phyloP scores from a whole-genome alignment of 768 basidiomycete genomes.

The Tylopilus cervinicoccineus region DNA sequence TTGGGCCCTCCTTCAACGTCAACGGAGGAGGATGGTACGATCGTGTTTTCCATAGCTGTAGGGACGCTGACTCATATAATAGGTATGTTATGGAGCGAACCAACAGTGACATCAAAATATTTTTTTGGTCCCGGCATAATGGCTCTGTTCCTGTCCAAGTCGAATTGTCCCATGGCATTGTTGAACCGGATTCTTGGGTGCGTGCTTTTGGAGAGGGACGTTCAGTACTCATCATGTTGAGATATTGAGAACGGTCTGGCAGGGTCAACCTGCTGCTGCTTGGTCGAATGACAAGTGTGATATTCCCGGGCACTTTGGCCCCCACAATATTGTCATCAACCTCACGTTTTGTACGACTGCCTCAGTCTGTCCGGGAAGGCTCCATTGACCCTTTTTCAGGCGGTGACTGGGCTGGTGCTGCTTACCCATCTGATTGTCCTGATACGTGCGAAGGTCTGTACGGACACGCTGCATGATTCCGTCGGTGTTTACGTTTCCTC shows the following conservation, averaged over 20 bases:
- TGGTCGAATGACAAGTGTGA: slow-evolving; percentile 36
- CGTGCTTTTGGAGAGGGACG: not conserved
- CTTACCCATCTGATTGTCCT: slow-evolving; percentile 51
- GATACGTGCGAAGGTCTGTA: slow-evolving; percentile 49
- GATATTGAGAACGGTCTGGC: not conserved
- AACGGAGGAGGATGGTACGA: slow-evolving; percentile 38
- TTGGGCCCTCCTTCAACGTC: slow-evolving; percentile 26
- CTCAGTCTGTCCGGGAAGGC: not conserved
- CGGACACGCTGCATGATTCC: not conserved
- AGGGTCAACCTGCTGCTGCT: slow-evolving; percentile 32
- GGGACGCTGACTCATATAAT: not conserved
- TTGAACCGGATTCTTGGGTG: slow-evolving; percentile 33
- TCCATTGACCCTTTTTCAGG: slow-evolving; percentile 31
- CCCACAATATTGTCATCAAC: slow-evolving; percentile 36
- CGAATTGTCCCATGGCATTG: not conserved
- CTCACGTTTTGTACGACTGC: slow-evolving; percentile 57
- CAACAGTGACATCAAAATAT: slow-evolving; percentile 34
- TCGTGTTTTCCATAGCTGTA: not conserved
- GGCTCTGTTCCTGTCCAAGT: slow-evolving; percentile 25
- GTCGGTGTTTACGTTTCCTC: not conserved
- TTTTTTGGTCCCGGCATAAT: slow-evolving; percentile 40
- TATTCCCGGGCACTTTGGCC: slow-evolving; percentile 32
- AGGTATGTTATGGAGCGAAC: slow-evolving; percentile 44
- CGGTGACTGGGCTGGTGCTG: slow-evolving; percentile 55
- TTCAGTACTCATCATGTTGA: not conserved